Conservation (phyloP, 2,329 filamentous ascomycete species). For the Orbilia blumenaviensis region DNA sequence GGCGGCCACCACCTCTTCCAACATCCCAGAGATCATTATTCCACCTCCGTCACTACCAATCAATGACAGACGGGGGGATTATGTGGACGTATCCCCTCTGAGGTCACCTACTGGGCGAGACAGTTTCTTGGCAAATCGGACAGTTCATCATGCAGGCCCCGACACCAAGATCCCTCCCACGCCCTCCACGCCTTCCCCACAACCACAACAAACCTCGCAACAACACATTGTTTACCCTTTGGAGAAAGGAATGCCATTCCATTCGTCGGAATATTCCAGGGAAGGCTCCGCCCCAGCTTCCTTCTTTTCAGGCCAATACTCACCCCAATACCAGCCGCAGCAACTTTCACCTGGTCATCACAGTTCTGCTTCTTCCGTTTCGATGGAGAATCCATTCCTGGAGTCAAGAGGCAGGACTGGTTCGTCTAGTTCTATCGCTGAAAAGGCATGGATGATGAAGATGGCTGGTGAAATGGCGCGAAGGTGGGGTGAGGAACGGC, state of each 20-base stretch:
- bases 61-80: slow-evolving; percentile 40
- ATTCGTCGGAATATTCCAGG: slow-evolving; percentile 34
- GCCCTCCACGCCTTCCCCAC: slow-evolving; percentile 30
- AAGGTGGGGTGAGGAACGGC: slow-evolving; percentile 87
- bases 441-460: slow-evolving; percentile 88
- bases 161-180: slow-evolving; percentile 53
- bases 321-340: slow-evolving; percentile 25
- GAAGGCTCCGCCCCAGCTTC: slow-evolving; percentile 40
- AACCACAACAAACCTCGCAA: slow-evolving; percentile 30
- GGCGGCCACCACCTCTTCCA: slow-evolving; percentile 32
- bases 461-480: slow-evolving; percentile 92
- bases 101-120: slow-evolving; percentile 51
- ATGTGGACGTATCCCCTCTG: slow-evolving; percentile 48
- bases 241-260: slow-evolving; percentile 26
- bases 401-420: slow-evolving; percentile 51
- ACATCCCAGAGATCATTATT: slow-evolving; percentile 54
- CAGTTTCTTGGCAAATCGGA: slow-evolving; percentile 51
- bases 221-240: slow-evolving; percentile 30
- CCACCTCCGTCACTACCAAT: slow-evolving; percentile 30
- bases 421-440: slow-evolving; percentile 68
- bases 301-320: slow-evolving; percentile 44
- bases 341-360: slow-evolving; percentile 42
- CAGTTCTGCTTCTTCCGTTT: slow-evolving; percentile 33
- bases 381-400: slow-evolving; percentile 43
- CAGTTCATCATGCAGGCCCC: slow-evolving; percentile 55